These are phyloP conservation scores for Epichloe typhina DNA, from an alignment of 2,329 filamentous ascomycete species.

Conservation along the genomic window DNA sequence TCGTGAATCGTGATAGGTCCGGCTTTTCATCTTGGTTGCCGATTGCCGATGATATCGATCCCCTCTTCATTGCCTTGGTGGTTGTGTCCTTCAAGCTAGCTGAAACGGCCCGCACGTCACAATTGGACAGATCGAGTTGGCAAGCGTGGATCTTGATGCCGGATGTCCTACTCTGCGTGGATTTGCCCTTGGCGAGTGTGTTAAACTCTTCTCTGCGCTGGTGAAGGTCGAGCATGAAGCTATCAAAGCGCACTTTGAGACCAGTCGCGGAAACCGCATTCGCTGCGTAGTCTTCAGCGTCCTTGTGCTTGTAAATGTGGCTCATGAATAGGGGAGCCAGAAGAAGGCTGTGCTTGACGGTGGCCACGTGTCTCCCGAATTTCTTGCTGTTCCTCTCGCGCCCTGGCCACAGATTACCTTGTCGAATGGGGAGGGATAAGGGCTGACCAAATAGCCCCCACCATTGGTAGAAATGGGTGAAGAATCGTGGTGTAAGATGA, in stretches of 20 bases:
- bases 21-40: slow-evolving; percentile 38
- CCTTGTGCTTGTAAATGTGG: slow-evolving; percentile 98
- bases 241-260: slow-evolving; percentile 90
- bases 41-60: slow-evolving; percentile 36
- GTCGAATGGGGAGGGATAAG: slow-evolving; percentile 86
- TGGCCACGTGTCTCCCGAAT: slow-evolving; percentile 92
- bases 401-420: slow-evolving; percentile 82
- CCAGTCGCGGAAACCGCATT: slow-evolving; percentile 77
- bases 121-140: slow-evolving; percentile 80
- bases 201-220: slow-evolving; percentile 87
- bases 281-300: slow-evolving; percentile 72
- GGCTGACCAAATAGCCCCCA: slow-evolving; percentile 93
- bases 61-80: slow-evolving; percentile 58
- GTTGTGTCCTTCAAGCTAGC: slow-evolving; percentile 76
- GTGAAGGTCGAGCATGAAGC: slow-evolving; percentile 93
- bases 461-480: slow-evolving; percentile 97
- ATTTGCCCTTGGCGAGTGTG: slow-evolving; percentile 62
- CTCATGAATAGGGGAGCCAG: slow-evolving; percentile 88
- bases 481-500: slow-evolving; percentile 88
- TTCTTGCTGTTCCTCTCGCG: slow-evolving; percentile 97
- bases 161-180: slow-evolving; percentile 68
- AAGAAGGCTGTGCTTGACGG: slow-evolving; percentile 92
- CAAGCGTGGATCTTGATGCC: slow-evolving; percentile 94
- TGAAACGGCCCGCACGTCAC: slow-evolving; percentile 86
- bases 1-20: slow-evolving; percentile 80